These are phyloP conservation scores for Globisporangium cystogenes DNA, from an alignment of 352 stramenopile species.

Conservation along the genomic window DNA sequence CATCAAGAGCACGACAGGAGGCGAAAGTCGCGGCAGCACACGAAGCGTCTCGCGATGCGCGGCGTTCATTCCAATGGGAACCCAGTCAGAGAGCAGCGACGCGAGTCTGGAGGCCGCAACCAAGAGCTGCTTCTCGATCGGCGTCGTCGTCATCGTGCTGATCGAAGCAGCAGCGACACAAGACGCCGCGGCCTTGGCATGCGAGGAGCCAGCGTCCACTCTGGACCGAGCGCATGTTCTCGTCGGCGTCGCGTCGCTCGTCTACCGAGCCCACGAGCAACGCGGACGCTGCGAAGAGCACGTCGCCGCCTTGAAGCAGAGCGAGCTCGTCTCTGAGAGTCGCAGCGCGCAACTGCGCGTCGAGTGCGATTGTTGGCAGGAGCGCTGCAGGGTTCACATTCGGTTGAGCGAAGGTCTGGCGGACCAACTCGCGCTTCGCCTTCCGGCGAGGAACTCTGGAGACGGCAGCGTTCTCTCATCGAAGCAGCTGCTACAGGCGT, in stretches of 20 bases:
- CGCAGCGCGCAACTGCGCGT: background rate
- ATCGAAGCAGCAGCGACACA: too few species aligned
- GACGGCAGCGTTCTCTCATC: background rate
- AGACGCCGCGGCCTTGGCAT: background rate
- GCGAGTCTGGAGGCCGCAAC: background rate
- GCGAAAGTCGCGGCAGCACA: background rate
- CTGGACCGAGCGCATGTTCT: slow-evolving; percentile 4
- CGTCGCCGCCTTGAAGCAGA: background rate
- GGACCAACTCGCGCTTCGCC: slow-evolving; percentile 2
- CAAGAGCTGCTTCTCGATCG: background rate
- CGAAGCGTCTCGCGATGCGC: background rate
- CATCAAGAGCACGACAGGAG: background rate
- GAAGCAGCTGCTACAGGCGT: slow-evolving; percentile 7
- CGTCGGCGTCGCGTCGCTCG: background rate
- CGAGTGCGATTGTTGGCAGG: slow-evolving; percentile 1
- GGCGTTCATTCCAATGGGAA: background rate
- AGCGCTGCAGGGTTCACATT: background rate
- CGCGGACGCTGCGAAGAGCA: slow-evolving; percentile 3
- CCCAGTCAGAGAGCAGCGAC: background rate
- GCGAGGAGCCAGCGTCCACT: background rate
- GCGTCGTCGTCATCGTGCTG: background rate
- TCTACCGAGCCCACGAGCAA: slow-evolving; percentile 4
- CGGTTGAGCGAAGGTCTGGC: slow-evolving; percentile 5
- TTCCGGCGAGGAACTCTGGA: slow-evolving; percentile 1
- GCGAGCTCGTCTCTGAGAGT: slow-evolving; percentile 1